A percentile compares a stretch with the other conserved stretches of the same genome.
Conservation (phyloP, 2,329 filamentous ascomycete species). For the Cladophialophora exuberans region DNA sequence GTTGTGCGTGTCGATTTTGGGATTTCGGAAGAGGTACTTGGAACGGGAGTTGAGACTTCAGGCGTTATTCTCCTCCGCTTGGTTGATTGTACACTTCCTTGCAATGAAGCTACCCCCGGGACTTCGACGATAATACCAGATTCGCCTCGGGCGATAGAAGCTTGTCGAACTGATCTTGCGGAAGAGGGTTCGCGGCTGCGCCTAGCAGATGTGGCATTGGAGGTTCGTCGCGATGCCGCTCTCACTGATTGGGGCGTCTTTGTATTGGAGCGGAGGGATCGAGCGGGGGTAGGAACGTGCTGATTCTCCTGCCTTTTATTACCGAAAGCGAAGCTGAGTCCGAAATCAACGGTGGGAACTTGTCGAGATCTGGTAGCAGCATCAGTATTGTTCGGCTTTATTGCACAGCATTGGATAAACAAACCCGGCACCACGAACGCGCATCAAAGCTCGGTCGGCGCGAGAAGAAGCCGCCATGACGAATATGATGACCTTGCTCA, state of each 20-base stretch:
- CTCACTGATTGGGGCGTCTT: slow-evolving; percentile 32
- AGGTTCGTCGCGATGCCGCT: slow-evolving; percentile 9
- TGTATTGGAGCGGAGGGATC: slow-evolving; percentile 33
- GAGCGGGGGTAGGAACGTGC: slow-evolving; percentile 33
- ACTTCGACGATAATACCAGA: not conserved
- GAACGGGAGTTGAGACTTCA: slow-evolving; percentile 1
- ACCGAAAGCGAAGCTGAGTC: slow-evolving; percentile 25
- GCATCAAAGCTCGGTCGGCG: slow-evolving; percentile 59
- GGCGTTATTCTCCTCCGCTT: slow-evolving; percentile 26
- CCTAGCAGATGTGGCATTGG: slow-evolving; percentile 17
- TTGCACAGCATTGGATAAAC: slow-evolving; percentile 33
- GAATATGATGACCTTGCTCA: too few relatives aligned
- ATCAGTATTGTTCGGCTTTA: slow-evolving; percentile 1
- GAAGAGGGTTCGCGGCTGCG: slow-evolving; percentile 7
- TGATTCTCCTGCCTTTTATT: slow-evolving; percentile 19
- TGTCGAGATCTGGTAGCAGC: slow-evolving; percentile 23
- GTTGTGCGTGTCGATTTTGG: not conserved
- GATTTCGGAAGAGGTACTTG: not conserved
- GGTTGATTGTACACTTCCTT: slow-evolving; percentile 8
- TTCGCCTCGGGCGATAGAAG: not conserved
- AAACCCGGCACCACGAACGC: slow-evolving; percentile 61
- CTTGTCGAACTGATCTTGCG: slow-evolving; percentile 7
- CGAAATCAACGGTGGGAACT: slow-evolving; percentile 26
- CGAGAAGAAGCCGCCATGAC: slow-evolving; percentile 36
- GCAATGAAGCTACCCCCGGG: not conserved